phyloP scores from a whole-genome alignment of 2,329 filamentous ascomycete genomes.

The Alternaria hordeiaustralica region DNA sequence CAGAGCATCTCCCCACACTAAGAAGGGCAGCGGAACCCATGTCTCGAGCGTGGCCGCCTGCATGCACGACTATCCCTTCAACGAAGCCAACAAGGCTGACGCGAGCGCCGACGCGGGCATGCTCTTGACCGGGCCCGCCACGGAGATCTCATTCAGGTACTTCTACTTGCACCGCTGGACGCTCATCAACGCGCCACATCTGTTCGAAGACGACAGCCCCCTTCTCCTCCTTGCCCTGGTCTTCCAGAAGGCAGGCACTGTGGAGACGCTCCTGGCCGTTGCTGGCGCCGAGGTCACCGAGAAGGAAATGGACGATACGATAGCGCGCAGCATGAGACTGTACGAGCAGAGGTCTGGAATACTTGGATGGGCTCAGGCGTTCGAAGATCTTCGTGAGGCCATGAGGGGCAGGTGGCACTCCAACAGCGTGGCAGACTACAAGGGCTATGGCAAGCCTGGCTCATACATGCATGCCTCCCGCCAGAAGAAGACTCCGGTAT shows the following conservation, averaged over 20 bases:
- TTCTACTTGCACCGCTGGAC: neutral
- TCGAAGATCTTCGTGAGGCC: neutral
- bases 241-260: neutral
- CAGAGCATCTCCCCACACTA: neutral
- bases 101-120: neutral
- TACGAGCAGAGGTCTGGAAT: too few relatives aligned
- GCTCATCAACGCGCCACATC: neutral
- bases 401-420: neutral
- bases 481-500: neutral
- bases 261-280: neutral
- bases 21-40: neutral
- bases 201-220: neutral
- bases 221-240: neutral
- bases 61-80: neutral
- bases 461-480: neutral
- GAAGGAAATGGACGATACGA: neutral
- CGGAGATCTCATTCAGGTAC: neutral
- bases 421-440: neutral
- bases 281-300: neutral
- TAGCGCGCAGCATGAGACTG: neutral
- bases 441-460: neutral
- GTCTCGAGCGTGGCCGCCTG: neutral
- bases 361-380: neutral
- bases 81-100: neutral
- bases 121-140: neutral